Percentiles rank a stretch among this genome's conserved stretches.
phyloP scores from a whole-genome alignment of 2,329 filamentous ascomycete species.

The Bipolaris cookei region DNA sequence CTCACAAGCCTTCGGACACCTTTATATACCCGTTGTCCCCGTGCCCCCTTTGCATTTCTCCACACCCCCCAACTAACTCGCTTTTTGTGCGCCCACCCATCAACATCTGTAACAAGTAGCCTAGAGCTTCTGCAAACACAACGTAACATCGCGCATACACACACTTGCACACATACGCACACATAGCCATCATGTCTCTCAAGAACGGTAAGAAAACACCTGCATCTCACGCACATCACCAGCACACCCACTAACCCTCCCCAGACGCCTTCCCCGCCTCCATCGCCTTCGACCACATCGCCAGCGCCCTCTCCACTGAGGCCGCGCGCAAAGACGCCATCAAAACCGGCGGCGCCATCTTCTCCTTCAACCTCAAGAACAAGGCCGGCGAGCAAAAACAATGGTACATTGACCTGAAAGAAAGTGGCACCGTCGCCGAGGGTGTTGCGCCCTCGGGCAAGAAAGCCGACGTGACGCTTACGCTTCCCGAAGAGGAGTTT shows the following conservation, averaged over 20 bases:
- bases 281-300: conserved; percentile 87
- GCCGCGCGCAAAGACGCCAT: conserved; percentile 84
- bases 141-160: neutral
- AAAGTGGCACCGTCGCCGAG: conserved; percentile 80
- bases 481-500: conserved; percentile 86
- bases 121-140: neutral
- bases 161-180: neutral
- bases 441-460: conserved; percentile 71
- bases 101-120: neutral
- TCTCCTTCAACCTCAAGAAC: conserved; percentile 94
- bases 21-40: conserved; percentile 22
- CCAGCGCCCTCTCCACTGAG: conserved; percentile 71
- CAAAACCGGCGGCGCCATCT: conserved; percentile 85
- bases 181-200: conserved; percentile 41
- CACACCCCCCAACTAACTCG: neutral
- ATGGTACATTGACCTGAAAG: conserved; percentile 97
- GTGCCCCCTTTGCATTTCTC: conserved; percentile 1
- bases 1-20: conserved; percentile 32
- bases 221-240: neutral
- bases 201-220: conserved; percentile 30
- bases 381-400: conserved; percentile 75
- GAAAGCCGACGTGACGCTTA: conserved; percentile 88
- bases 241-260: neutral
- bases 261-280: conserved; percentile 82
- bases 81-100: neutral